phyloP scores from a whole-genome alignment of 306 rosid genomes.

The Cucurbita moschata region DNA sequence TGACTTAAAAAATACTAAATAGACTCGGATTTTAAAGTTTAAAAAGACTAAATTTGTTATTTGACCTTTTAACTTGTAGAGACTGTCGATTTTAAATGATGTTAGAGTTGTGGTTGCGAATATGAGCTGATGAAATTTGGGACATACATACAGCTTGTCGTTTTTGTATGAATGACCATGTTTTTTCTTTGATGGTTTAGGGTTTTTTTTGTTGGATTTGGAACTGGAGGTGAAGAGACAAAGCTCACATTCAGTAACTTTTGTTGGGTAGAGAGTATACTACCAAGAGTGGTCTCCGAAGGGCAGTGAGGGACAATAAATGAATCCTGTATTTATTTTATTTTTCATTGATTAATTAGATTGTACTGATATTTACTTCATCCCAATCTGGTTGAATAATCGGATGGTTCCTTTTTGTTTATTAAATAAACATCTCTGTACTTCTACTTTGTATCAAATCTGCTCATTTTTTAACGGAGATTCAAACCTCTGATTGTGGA shows the following conservation, averaged over 20 bases:
- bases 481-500: too few relatives aligned
- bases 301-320: neutral
- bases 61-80: too few relatives aligned
- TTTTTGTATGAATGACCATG: slow-evolving; percentile 3
- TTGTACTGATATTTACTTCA: neutral
- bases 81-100: too few relatives aligned
- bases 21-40: neutral
- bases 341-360: neutral
- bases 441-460: too few relatives aligned
- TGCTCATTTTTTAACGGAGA: too few relatives aligned
- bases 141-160: neutral
- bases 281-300: neutral
- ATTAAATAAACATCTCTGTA: too few relatives aligned
- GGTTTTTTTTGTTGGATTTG: neutral
- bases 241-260: neutral
- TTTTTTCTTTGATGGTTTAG: slow-evolving; percentile 16
- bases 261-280: neutral
- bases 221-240: slow-evolving; percentile 12
- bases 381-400: neutral
- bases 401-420: neutral
- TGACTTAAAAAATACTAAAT: too few relatives aligned
- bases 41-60: neutral
- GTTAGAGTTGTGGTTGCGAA: too few relatives aligned
- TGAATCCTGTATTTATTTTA: neutral
- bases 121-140: neutral